phyloP scores from a whole-genome alignment of 345 rosid species.

The Jatropha curcas region DNA sequence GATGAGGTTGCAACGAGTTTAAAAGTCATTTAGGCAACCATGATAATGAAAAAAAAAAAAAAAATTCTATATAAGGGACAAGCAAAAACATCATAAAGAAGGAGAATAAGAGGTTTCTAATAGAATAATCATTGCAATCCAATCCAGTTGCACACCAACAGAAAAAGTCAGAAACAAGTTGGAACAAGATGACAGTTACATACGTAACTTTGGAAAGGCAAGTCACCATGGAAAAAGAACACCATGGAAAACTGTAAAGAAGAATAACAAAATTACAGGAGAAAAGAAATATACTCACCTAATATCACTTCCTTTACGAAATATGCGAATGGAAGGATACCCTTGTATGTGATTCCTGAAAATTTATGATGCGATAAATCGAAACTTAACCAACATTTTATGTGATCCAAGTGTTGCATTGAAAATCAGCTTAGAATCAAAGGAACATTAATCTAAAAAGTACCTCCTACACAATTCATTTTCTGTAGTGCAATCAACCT shows the following conservation, averaged over 20 bases:
- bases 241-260: background rate
- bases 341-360: constrained; percentile 94
- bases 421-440: background rate
- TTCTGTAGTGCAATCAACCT: constrained; percentile 88
- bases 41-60: background rate
- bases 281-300: constrained; percentile 42
- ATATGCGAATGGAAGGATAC: constrained; percentile 97
- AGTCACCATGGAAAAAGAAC: too few relatives aligned
- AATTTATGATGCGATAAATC: too few relatives aligned
- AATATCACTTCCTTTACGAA: constrained; percentile 91
- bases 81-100: too few relatives aligned
- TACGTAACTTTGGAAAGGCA: background rate
- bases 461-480: constrained; percentile 89
- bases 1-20: background rate
- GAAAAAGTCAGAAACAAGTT: background rate
- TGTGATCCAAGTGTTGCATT: background rate
- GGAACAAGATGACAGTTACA: background rate
- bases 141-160: background rate
- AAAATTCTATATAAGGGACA: too few relatives aligned
- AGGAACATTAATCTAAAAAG: constrained; percentile 14
- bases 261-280: constrained; percentile 13
- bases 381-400: too few relatives aligned
- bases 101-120: background rate
- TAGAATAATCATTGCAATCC: background rate
- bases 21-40: background rate